Percentiles rank a stretch among this genome's conserved stretches.
phyloP scores from a whole-genome alignment of 805 yeast species.

The Millerago galiae region DNA sequence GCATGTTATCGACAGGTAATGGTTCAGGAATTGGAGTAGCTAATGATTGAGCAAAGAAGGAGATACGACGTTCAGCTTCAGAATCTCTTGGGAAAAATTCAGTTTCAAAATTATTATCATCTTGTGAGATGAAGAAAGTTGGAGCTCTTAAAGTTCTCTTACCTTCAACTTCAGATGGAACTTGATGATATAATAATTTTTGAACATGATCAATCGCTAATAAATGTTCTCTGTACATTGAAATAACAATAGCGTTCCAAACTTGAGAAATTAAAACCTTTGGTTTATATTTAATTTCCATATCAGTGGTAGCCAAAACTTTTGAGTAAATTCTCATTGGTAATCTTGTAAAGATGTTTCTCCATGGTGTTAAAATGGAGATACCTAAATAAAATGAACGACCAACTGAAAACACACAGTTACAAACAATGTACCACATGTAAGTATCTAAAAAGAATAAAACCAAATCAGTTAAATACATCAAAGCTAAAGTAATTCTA shows the following conservation, averaged over 20 bases:
- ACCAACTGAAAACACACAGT: constrained; percentile 93
- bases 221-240: constrained; percentile 99
- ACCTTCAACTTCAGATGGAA: constrained; percentile 96
- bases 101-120: constrained; percentile 85
- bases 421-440: constrained; percentile 96
- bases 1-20: constrained; percentile 98
- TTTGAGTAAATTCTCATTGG: constrained; percentile 99
- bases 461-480: constrained; percentile 87
- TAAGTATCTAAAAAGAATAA: constrained; percentile 98
- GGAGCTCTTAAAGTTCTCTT: constrained; percentile 98
- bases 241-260: constrained; percentile 98
- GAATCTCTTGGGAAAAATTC: constrained; percentile 96
- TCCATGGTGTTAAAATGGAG: constrained; percentile 98
- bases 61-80: constrained; percentile 99
- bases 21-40: constrained; percentile 99
- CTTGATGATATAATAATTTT: constrained; percentile 95
- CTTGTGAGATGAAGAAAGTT: constrained; percentile 96
- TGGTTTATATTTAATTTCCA: constrained; percentile 98
- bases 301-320: constrained; percentile 95
- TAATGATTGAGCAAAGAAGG: constrained; percentile 97
- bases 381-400: constrained; percentile 98
- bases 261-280: constrained; percentile 97
- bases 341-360: constrained; percentile 94
- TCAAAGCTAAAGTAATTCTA: constrained; percentile 82
- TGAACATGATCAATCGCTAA: constrained; percentile 98